A percentile compares a stretch with the other conserved stretches of the same genome.
These are phyloP conservation scores for Amaranthus tricolor DNA, from an alignment of 179 eudicot genomes.

Conservation along the genomic window DNA sequence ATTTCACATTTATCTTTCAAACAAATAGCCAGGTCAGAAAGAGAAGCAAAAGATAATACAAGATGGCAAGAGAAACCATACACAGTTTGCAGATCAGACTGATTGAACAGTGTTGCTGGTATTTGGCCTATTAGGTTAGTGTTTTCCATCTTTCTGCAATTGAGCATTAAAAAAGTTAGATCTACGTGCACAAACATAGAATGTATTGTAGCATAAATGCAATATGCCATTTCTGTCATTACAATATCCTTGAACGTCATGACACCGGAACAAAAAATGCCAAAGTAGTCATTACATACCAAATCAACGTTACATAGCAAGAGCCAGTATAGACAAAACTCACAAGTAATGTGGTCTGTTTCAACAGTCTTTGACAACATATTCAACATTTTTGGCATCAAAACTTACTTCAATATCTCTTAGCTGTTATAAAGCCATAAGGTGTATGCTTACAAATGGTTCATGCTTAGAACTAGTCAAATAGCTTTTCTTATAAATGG, in stretches of 20 bases:
- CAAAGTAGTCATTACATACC: background rate
- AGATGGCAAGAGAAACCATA: conserved; percentile 24
- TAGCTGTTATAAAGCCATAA: background rate
- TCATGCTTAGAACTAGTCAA: background rate
- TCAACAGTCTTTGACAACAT: background rate
- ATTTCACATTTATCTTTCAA: conserved; percentile 6
- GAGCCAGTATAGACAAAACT: too few relatives aligned
- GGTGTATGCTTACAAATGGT: background rate
- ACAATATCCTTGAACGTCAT: background rate
- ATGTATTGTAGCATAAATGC: background rate
- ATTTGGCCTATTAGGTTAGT: conserved; percentile 46
- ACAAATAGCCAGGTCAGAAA: background rate
- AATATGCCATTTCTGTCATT: background rate
- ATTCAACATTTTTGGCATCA: background rate
- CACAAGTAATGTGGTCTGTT: background rate
- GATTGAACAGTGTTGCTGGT: conserved; percentile 49
- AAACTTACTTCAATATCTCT: background rate
- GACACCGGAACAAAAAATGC: background rate
- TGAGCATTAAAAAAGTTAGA: background rate
- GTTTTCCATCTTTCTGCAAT: conserved; percentile 53
- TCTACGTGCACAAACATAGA: background rate
- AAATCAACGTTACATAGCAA: background rate
- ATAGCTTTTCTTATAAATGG: background rate
- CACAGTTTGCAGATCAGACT: conserved; percentile 56
- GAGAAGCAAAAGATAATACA: background rate